Base-by-base conservation (phyloP, 306 rosid genomes). In the Inga oerstediana region DNA sequence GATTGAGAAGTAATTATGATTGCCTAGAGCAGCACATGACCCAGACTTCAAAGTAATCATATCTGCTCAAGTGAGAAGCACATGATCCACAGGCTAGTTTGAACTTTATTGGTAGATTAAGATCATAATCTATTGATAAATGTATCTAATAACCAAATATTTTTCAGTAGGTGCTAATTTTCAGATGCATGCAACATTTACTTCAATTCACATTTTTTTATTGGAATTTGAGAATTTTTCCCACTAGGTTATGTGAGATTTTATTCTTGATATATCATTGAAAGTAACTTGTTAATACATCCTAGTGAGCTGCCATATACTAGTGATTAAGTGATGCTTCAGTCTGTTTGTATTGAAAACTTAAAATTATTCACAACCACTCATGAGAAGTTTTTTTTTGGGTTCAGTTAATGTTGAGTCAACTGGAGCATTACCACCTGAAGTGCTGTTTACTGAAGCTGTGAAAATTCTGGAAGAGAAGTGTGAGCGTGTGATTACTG, bases 401-500 rank as follows among this genome's bases (percentile, higher is more conserved):
- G 49, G 10, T 70, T 16, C 78, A 96, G 99, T 96, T 90, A 92
- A 82, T 8, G 83, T 96, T 76, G 99, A 96, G 88, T 93, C 99
- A 74, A 92, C 98, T 1, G 98, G 99, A 86, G 90, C 94, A 67
- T 82, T 96, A 83, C 91, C 94, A 46, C 97, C 99, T 19, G 94
- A 96, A 46, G 89, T 81, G 67, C 84, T 96, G 13, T 93, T 96
- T 70, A 93, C 94, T 1, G 98, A 96, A 90, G 97, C 99, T 67
- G 94, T 93, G 85, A 96, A 93, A 90, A 92, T 93, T 76, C 86
- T 96, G 87, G 98, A 93, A 92, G 97, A 90, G 81, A 96, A 96
- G 90, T 96, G 99, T 58, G 99, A 93, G 80, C 92, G 94, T 8
- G 90, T 94, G 72, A 96, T 96, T 76, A 80, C 91, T 3, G 98